These are phyloP conservation scores for Pleurostoma richardsiae DNA, from an alignment of 2,329 filamentous ascomycete species.

Conservation along the genomic window DNA sequence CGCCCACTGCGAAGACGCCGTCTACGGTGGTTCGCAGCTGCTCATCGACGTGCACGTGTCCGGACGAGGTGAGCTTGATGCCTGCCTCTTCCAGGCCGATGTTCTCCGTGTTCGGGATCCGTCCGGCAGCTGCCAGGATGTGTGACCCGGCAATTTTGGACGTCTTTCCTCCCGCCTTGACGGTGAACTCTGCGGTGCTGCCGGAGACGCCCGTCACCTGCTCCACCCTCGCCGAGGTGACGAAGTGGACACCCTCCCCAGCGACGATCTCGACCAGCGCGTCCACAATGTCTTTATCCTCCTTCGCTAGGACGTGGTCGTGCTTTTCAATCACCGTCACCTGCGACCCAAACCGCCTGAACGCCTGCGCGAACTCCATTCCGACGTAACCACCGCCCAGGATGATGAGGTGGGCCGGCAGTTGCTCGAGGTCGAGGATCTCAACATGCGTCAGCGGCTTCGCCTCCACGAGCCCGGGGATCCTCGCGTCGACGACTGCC, in stretches of 20 bases:
- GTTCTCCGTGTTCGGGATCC: slow-evolving; percentile 1
- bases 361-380: background rate
- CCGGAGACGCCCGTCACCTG: background rate
- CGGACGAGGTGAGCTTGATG: background rate
- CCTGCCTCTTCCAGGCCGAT: slow-evolving; percentile 2
- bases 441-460: background rate
- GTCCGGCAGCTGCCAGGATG: background rate
- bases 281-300: background rate
- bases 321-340: background rate
- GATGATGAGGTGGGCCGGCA: background rate
- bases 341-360: background rate
- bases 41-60: slow-evolving; percentile 2
- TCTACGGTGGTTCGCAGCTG: slow-evolving; percentile 2
- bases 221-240: background rate
- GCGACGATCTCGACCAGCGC: background rate
- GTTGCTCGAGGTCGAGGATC: background rate
- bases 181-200: background rate
- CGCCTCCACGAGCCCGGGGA: background rate
- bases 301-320: background rate
- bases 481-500: background rate
- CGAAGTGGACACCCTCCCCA: background rate
- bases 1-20: slow-evolving; percentile 3
- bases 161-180: background rate
- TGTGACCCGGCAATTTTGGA: background rate
- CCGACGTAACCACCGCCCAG: background rate